phyloP scores from a whole-genome alignment of 176 grass and related monocot species.

The Juncus inflexus region DNA sequence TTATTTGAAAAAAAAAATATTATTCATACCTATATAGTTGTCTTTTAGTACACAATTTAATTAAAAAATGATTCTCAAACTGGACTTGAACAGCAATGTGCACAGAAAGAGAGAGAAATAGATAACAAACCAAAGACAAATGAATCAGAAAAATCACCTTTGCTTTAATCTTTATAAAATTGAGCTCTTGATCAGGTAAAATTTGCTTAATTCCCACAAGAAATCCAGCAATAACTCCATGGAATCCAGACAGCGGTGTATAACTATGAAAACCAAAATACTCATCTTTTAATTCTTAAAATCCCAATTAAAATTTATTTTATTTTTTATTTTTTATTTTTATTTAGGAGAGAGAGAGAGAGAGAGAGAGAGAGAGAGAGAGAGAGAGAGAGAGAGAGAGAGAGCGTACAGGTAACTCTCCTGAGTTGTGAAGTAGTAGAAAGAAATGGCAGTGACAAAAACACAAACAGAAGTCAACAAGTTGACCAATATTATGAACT shows the following conservation, averaged over 20 bases:
- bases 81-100: not conserved
- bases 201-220: constrained; percentile 92
- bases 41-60: not conserved
- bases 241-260: constrained; percentile 88
- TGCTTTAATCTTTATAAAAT: constrained; percentile 79
- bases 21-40: not conserved
- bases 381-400: not conserved
- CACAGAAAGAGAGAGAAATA: no score
- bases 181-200: constrained; percentile 87
- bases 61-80: no score
- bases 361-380: constrained; percentile 16
- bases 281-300: no score
- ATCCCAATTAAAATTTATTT: no score
- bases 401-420: constrained; percentile 92
- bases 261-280: constrained; percentile 42
- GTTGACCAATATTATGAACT: constrained; percentile 92
- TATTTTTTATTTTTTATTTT: not conserved
- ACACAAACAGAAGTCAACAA: constrained; percentile 70
- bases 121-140: not conserved
- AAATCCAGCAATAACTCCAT: constrained; percentile 86
- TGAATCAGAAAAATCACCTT: constrained; percentile 47
- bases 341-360: not conserved
- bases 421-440: constrained; percentile 75
- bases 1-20: no score
- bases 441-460: constrained; percentile 67